These are phyloP conservation scores for Trichoderma polysporum DNA, from an alignment of 2,329 filamentous ascomycete species.

Conservation along the genomic window DNA sequence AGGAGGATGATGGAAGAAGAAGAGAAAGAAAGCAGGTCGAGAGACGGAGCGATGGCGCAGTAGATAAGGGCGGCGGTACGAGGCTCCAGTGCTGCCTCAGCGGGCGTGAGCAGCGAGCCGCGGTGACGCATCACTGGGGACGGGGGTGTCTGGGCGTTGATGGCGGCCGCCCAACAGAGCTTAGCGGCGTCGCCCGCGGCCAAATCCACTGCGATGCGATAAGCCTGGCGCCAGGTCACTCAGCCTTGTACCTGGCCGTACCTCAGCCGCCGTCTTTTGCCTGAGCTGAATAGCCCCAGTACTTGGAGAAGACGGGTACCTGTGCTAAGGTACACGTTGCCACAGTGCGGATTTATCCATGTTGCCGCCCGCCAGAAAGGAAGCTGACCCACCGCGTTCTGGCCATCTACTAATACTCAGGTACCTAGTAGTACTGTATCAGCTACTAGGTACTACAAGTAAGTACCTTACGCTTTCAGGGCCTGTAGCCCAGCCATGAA, in stretches of 20 bases:
- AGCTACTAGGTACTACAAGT: not conserved
- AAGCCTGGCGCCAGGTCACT: constrained; percentile 23
- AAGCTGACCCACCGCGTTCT: not conserved
- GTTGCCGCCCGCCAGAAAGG: not conserved
- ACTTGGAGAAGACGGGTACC: constrained; percentile 4
- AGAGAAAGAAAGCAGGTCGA: constrained; percentile 28
- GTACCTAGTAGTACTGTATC: no score
- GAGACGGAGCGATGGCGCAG: constrained; percentile 27
- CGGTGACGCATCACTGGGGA: constrained; percentile 24
- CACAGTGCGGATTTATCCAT: constrained; percentile 7
- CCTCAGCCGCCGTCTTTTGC: not conserved
- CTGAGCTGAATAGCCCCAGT: not conserved
- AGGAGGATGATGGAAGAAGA: constrained; percentile 32
- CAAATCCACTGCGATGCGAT: constrained; percentile 37
- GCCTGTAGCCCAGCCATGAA: not conserved
- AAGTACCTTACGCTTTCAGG: not conserved
- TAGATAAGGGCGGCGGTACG: constrained; percentile 25
- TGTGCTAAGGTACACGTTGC: not conserved
- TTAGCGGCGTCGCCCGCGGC: constrained; percentile 20
- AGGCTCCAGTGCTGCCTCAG: constrained; percentile 36
- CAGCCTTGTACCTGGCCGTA: constrained; percentile 2
- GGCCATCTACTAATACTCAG: not conserved
- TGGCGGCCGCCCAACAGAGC: constrained; percentile 2
- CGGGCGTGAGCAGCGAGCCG: constrained; percentile 26
- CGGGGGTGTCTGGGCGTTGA: constrained; percentile 17